Evolutionary conservation across 2,329 filamentous ascomycete genomes (phyloP).

Genomic region (Diplocarpon rosae): DNA sequence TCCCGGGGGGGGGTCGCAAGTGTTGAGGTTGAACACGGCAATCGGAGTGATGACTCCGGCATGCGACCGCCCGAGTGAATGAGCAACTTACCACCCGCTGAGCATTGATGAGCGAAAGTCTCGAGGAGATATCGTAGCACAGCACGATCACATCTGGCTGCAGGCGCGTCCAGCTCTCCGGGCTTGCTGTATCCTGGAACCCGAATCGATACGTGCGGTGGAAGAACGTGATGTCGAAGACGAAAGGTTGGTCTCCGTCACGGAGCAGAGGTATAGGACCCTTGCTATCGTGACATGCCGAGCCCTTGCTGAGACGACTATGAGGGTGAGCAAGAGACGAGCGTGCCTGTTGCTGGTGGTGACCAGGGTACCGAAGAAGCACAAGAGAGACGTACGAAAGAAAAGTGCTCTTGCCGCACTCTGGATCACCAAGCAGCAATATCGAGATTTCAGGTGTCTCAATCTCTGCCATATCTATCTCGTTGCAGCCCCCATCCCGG

Average conservation of each 20-base stretch:
- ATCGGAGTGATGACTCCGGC: not conserved
- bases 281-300: constrained; percentile 31
- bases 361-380: not conserved
- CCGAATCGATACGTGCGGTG: constrained; percentile 41
- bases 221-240: constrained; percentile 41
- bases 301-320: constrained; percentile 42
- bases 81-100: constrained; percentile 38
- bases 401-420: constrained; percentile 49
- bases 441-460: constrained; percentile 35
- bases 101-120: constrained; percentile 47
- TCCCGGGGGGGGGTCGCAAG: not conserved
- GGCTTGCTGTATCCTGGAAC: constrained; percentile 48
- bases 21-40: not conserved
- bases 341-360: not conserved
- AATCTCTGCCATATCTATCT: constrained; percentile 6
- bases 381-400: constrained; percentile 38
- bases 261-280: constrained; percentile 39
- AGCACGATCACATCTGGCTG: constrained; percentile 46
- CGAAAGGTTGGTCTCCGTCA: constrained; percentile 49
- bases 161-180: constrained; percentile 47
- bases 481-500: not conserved
- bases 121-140: constrained; percentile 51
- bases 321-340: not conserved
- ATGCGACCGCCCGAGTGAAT: not conserved
- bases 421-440: constrained; percentile 45